Percentiles rank a stretch among this genome's conserved stretches.
Conservation (phyloP, 148 eudicot species). For the Cornus kousa region DNA sequence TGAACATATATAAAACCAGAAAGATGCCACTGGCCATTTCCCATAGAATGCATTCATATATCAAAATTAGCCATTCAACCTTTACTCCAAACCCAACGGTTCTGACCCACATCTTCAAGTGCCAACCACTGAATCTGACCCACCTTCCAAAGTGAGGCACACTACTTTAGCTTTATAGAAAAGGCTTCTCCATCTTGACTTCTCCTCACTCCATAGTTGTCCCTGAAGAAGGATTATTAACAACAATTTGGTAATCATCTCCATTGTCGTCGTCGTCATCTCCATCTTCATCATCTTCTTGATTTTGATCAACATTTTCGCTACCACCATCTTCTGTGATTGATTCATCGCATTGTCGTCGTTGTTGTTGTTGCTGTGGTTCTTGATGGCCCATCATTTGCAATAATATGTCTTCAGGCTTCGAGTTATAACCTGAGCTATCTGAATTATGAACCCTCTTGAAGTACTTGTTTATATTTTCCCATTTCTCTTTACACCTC, state of each 20-base stretch:
- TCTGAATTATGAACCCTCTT: slow-evolving; percentile 40
- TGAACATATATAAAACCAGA: background rate
- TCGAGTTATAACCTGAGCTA: slow-evolving; percentile 34
- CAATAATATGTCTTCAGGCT: slow-evolving; percentile 63
- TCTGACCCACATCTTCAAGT: slow-evolving; percentile 11
- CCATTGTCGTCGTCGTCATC: slow-evolving; percentile 25
- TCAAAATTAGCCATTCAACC: background rate
- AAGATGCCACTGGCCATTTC: background rate
- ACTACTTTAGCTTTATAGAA: slow-evolving; percentile 1
- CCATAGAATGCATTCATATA: background rate
- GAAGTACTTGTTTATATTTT: slow-evolving; percentile 84
- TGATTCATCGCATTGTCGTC: slow-evolving; percentile 17
- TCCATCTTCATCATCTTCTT: slow-evolving; percentile 23
- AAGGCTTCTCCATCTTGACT: slow-evolving; percentile 13
- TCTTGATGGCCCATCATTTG: slow-evolving; percentile 45
- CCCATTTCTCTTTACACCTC: slow-evolving; percentile 94
- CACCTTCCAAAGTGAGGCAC: slow-evolving; percentile 19
- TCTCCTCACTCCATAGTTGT: slow-evolving; percentile 30
- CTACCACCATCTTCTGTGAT: slow-evolving; percentile 20
- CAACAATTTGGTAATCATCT: slow-evolving; percentile 33
- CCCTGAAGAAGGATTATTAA: slow-evolving; percentile 27
- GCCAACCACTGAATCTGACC: slow-evolving; percentile 7
- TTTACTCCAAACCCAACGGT: background rate
- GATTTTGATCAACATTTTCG: slow-evolving; percentile 26
- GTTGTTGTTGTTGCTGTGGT: slow-evolving; percentile 24